Conservation (phyloP, 1,284 basidiomycete genomes). For the Ganoderma leucocontextum region DNA sequence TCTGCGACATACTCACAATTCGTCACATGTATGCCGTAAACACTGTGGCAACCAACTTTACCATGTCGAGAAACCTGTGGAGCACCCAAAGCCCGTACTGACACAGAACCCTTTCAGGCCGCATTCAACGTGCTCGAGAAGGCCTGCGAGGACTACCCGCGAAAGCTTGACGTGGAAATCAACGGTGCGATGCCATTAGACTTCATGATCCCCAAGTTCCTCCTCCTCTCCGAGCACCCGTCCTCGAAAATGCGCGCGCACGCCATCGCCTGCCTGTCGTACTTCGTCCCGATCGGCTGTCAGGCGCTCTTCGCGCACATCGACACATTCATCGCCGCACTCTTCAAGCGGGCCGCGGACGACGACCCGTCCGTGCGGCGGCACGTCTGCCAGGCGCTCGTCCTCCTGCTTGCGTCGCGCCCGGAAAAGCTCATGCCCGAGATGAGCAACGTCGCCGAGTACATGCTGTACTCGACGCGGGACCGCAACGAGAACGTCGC, state of each 20-base stretch:
- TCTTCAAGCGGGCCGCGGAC: constrained; percentile 96
- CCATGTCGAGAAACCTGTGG: constrained; percentile 18
- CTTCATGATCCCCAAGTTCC: constrained; percentile 95
- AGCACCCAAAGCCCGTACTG: constrained; percentile 26
- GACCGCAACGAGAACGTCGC: constrained; percentile 96
- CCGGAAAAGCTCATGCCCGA: constrained; percentile 98
- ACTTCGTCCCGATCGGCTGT: constrained; percentile 87
- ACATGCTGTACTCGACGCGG: constrained; percentile 98
- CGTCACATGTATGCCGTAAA: not conserved
- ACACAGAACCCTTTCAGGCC: constrained; percentile 61
- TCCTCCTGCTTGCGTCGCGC: constrained; percentile 89
- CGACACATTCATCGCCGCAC: constrained; percentile 90
- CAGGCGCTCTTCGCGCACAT: constrained; percentile 91
- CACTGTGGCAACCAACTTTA: not conserved
- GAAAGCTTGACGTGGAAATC: constrained; percentile 94
- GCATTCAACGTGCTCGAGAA: constrained; percentile 96
- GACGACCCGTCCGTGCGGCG: constrained; percentile 92
- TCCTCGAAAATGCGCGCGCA: constrained; percentile 92
- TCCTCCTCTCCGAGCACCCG: constrained; percentile 84
- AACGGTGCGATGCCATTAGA: constrained; percentile 88
- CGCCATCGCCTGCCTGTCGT: constrained; percentile 93
- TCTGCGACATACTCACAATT: not conserved
- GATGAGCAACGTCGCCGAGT: constrained; percentile 95
- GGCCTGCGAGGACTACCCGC: constrained; percentile 96
- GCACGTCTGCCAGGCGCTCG: constrained; percentile 96